Evolutionary conservation across 306 rosid genomes (phyloP).

Genomic region (Vicia sativa): DNA sequence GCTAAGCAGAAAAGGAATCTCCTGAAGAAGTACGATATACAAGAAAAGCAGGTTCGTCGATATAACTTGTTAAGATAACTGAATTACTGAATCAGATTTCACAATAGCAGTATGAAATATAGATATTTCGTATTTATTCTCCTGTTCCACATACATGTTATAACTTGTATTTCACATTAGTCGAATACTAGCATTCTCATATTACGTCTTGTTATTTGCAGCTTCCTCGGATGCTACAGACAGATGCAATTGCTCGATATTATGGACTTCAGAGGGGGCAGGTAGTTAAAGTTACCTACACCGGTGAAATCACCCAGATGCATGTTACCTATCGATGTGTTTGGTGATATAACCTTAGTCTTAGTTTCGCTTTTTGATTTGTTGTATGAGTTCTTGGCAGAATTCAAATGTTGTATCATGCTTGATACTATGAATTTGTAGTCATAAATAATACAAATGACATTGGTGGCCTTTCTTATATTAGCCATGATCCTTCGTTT

Average conservation of each 20-base stretch:
- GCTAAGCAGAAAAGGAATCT: constrained; percentile 66
- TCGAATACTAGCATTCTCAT: constrained; percentile 30
- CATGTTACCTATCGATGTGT: constrained; percentile 87
- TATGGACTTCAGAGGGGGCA: constrained; percentile 91
- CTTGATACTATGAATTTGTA: not conserved
- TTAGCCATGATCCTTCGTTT: no score
- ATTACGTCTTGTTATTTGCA: constrained; percentile 40
- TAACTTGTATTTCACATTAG: not conserved
- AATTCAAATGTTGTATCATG: constrained; percentile 33
- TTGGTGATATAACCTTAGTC: constrained; percentile 61
- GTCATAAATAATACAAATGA: no score
- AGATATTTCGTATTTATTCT: not conserved
- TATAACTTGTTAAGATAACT: not conserved
- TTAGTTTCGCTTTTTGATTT: constrained; percentile 13
- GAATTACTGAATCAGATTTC: no score
- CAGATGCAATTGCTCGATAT: constrained; percentile 74
- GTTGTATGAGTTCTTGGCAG: constrained; percentile 30
- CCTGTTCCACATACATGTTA: not conserved
- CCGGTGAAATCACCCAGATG: constrained; percentile 68
- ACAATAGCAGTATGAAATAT: no score
- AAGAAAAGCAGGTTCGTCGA: constrained; percentile 85
- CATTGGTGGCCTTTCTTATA: no score
- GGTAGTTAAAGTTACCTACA: constrained; percentile 71
- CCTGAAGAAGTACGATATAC: constrained; percentile 68
- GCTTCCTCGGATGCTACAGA: constrained; percentile 84